A percentile compares a stretch with the other conserved stretches of the same genome.
Conservation (phyloP, 352 stramenopile species). For the Blastocystis sp. region DNA sequence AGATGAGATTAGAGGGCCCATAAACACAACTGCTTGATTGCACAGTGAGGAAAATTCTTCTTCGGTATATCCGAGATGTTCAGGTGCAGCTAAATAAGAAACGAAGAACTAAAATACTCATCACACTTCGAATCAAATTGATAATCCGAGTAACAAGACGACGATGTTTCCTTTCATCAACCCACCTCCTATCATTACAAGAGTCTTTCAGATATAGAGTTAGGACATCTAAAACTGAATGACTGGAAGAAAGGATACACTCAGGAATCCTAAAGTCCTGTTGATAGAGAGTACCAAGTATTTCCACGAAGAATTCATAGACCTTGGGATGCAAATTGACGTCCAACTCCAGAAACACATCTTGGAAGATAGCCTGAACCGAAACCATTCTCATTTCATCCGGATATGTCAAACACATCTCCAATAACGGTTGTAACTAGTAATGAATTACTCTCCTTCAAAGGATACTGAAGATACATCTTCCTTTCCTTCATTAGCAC, state of each 20-base stretch:
- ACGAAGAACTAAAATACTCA: neutral
- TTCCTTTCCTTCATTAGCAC: neutral
- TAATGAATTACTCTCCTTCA: neutral
- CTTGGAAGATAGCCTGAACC: neutral
- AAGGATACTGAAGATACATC: neutral
- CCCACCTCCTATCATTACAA: constrained; percentile 1
- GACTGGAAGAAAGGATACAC: neutral
- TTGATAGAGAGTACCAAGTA: neutral
- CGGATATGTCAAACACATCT: neutral
- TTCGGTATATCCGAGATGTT: neutral
- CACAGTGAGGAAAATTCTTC: constrained; percentile 7
- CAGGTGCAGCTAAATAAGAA: neutral
- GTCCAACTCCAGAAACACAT: neutral
- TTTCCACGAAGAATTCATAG: neutral
- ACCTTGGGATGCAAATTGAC: neutral
- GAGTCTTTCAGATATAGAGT: constrained; percentile 37
- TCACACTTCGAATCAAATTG: neutral
- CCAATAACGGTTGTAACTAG: neutral
- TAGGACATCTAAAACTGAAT: neutral
- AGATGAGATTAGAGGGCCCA: neutral
- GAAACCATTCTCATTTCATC: neutral
- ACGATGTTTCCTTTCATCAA: constrained; percentile 55
- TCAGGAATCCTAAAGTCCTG: neutral
- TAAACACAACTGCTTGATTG: neutral
- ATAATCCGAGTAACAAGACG: constrained; percentile 34